A percentile compares a stretch with the other conserved stretches of the same genome.
phyloP scores from a whole-genome alignment of 2,329 filamentous ascomycete species.

The Rhytidhysteron rufulum region DNA sequence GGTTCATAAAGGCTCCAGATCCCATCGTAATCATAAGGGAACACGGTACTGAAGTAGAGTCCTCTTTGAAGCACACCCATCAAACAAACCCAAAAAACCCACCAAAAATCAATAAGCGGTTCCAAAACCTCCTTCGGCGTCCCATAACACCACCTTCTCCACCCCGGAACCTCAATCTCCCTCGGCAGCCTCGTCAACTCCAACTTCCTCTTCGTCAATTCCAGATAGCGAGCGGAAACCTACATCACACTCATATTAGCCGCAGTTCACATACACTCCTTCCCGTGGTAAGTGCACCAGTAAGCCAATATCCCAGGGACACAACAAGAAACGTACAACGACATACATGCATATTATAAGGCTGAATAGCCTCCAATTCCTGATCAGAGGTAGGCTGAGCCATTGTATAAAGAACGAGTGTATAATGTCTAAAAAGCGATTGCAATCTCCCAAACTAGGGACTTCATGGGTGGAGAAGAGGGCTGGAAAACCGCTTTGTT shows the following conservation, averaged over 20 bases:
- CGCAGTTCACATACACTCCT: too few relatives aligned
- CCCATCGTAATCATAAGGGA: too few relatives aligned
- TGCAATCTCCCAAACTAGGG: too few relatives aligned
- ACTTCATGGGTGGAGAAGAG: not conserved
- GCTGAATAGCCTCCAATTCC: constrained; percentile 13
- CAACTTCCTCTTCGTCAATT: constrained; percentile 64
- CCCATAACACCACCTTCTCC: constrained; percentile 50
- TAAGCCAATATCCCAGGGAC: not conserved
- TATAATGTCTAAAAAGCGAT: too few relatives aligned
- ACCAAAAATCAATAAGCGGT: constrained; percentile 62
- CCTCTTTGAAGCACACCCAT: too few relatives aligned
- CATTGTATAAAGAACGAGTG: too few relatives aligned
- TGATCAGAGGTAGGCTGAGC: too few relatives aligned
- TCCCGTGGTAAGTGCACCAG: too few relatives aligned
- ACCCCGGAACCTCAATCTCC: constrained; percentile 48
- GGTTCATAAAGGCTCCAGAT: too few relatives aligned
- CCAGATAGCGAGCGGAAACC: constrained; percentile 65
- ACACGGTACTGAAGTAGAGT: too few relatives aligned
- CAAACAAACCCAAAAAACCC: too few relatives aligned
- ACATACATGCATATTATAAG: constrained; percentile 34
- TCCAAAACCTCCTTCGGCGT: constrained; percentile 61
- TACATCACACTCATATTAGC: too few relatives aligned
- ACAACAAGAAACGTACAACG: not conserved
- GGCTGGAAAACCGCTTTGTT: not conserved
- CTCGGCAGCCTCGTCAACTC: constrained; percentile 63